phyloP scores from a whole-genome alignment of 768 basidiomycete species.

The Hygrocybe punicea region DNA sequence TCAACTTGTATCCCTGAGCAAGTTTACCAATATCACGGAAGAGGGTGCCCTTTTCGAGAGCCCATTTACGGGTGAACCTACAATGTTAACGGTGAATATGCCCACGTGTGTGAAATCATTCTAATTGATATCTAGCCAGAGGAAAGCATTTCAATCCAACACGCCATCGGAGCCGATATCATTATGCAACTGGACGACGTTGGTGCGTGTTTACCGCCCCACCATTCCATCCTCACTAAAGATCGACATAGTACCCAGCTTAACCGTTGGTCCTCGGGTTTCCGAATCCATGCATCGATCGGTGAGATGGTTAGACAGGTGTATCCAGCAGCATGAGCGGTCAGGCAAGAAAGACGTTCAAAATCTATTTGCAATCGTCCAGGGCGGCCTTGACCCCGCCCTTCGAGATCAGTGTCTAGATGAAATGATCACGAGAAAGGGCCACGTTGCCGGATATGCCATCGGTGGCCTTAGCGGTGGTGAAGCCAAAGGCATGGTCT shows the following conservation, averaged over 20 bases:
- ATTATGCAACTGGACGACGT: conserved; percentile 96
- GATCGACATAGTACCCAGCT: conserved; percentile 58
- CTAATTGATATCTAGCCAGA: conserved; percentile 58
- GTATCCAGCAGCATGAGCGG: conserved; percentile 69
- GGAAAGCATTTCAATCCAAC: conserved; percentile 87
- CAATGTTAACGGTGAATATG: conserved; percentile 73
- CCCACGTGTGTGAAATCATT: conserved; percentile 2
- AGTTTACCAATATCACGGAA: conserved; percentile 83
- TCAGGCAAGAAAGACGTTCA: conserved; percentile 65
- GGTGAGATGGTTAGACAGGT: conserved; percentile 86
- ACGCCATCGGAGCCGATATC: conserved; percentile 87
- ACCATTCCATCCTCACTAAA: conserved; percentile 2
- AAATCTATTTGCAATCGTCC: conserved; percentile 89
- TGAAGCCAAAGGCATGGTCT: conserved; percentile 74
- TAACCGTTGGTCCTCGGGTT: conserved; percentile 77
- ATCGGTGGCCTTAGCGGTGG: conserved; percentile 90
- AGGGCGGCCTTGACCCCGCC: conserved; percentile 73
- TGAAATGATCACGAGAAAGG: conserved; percentile 75
- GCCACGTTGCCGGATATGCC: conserved; percentile 83
- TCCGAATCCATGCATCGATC: conserved; percentile 87
- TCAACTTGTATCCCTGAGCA: conserved; percentile 79
- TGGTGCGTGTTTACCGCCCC: conserved; percentile 45
- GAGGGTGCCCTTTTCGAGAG: conserved; percentile 83
- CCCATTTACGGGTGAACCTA: conserved; percentile 83
- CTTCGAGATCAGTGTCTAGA: conserved; percentile 75